These are phyloP conservation scores for Conidiobolus incongruus DNA, from an alignment of 371 early-diverging fungal species.

Conservation along the genomic window DNA sequence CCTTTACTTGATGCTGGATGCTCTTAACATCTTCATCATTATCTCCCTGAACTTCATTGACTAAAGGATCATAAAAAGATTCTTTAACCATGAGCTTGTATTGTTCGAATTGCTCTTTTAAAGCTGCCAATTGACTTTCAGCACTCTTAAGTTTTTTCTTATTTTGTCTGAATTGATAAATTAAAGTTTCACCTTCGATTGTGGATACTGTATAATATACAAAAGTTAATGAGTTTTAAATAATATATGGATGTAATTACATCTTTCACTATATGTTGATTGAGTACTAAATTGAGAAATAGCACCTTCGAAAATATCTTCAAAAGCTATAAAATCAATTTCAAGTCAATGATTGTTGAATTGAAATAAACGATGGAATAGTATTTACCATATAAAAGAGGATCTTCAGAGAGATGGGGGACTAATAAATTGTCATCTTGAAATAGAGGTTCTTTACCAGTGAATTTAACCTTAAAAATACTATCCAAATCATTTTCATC, in stretches of 20 bases:
- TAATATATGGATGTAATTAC: neutral
- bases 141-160: slow-evolving; percentile 18
- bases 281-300: neutral
- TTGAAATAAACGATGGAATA: neutral
- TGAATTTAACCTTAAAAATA: slow-evolving; percentile 9
- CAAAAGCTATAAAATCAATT: slow-evolving; percentile 15
- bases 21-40: neutral
- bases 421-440: slow-evolving; percentile 44
- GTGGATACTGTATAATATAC: neutral
- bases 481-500: slow-evolving; percentile 6
- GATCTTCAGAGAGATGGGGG: slow-evolving; percentile 62
- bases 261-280: neutral
- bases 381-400: slow-evolving; percentile 37
- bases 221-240: neutral
- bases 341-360: neutral
- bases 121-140: slow-evolving; percentile 16
- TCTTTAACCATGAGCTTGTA: slow-evolving; percentile 38
- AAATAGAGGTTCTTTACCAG: slow-evolving; percentile 30
- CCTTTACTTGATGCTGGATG: neutral
- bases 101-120: slow-evolving; percentile 34
- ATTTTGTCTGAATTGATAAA: neutral
- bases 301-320: slow-evolving; percentile 28
- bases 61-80: slow-evolving; percentile 34
- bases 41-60: neutral
- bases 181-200: neutral